A percentile compares a stretch with the other conserved stretches of the same genome.
Evolutionary conservation across 176 grass and related monocot species (phyloP).

Genomic region (Elymus sibiricus): DNA sequence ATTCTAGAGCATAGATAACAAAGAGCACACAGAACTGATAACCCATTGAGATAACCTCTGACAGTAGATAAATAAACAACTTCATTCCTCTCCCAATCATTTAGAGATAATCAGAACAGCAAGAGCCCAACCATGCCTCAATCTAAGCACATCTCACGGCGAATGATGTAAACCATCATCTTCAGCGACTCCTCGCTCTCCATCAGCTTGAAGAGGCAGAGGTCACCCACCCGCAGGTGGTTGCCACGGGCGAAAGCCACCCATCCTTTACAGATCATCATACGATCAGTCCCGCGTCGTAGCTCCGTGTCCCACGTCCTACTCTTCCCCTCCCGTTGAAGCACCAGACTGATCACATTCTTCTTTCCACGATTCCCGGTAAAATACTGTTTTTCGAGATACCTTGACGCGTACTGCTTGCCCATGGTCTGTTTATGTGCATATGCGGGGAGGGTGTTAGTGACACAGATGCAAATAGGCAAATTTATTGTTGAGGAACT

Average conservation of each 20-base stretch:
- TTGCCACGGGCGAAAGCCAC: neutral
- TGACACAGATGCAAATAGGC: neutral
- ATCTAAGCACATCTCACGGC: neutral
- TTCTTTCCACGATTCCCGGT: neutral
- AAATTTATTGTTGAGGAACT: neutral
- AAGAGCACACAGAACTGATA: neutral
- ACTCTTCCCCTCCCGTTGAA: neutral
- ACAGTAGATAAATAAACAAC: neutral
- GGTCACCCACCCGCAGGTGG: neutral
- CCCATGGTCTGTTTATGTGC: neutral
- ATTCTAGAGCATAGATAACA: neutral
- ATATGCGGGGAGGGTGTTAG: neutral
- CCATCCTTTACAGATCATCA: neutral
- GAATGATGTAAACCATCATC: neutral
- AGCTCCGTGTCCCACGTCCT: neutral
- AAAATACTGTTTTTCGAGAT: neutral
- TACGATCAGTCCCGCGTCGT: neutral
- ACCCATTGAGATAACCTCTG: neutral
- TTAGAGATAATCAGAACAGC: neutral
- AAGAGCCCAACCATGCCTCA: neutral
- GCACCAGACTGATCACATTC: neutral
- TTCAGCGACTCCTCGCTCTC: neutral
- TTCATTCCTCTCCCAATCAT: neutral
- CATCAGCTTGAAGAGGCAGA: slow-evolving; percentile 4
- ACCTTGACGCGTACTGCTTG: neutral